Evolutionary conservation across 768 basidiomycete genomes (phyloP).

Genomic region (Leccinum obscurum): DNA sequence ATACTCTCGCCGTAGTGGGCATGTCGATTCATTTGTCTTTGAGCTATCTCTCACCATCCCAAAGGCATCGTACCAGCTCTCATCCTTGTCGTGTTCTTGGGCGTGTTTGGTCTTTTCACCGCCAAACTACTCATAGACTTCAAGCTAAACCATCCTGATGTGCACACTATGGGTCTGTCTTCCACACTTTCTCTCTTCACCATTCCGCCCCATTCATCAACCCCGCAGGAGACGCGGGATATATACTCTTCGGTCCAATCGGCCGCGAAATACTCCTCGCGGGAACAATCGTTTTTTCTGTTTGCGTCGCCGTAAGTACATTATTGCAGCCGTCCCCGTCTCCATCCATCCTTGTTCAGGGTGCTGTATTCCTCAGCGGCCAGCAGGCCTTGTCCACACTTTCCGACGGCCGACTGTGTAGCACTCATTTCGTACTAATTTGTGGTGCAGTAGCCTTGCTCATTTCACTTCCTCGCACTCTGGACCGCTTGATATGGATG

Average conservation of each 20-base stretch:
- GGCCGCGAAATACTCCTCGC: slow-evolving; percentile 6
- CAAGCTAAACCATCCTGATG: slow-evolving; percentile 45
- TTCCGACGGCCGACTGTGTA: slow-evolving; percentile 49
- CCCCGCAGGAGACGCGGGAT: slow-evolving; percentile 6
- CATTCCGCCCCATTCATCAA: background rate
- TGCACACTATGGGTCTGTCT: slow-evolving; percentile 50
- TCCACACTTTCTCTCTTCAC: background rate
- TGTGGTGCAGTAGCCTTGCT: slow-evolving; percentile 34
- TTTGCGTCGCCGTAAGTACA: slow-evolving; percentile 1
- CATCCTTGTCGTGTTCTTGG: slow-evolving; percentile 4
- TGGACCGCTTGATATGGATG: slow-evolving; percentile 45
- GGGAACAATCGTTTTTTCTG: slow-evolving; percentile 4
- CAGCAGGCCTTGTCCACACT: slow-evolving; percentile 52
- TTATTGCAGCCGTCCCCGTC: background rate
- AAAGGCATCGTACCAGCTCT: slow-evolving; percentile 12
- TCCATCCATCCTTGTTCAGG: background rate
- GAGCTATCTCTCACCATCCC: background rate
- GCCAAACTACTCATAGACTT: slow-evolving; percentile 47
- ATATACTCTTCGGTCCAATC: slow-evolving; percentile 4
- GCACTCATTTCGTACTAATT: slow-evolving; percentile 45
- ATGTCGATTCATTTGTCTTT: background rate
- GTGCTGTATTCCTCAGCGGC: slow-evolving; percentile 41
- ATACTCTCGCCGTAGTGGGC: slow-evolving; percentile 4
- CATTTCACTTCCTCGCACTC: slow-evolving; percentile 9
- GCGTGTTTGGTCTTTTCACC: slow-evolving; percentile 8